A percentile compares a stretch with the other conserved stretches of the same genome.
These are phyloP conservation scores for Fusarium sororula DNA, from an alignment of 2,329 filamentous ascomycete genomes.

Conservation along the genomic window DNA sequence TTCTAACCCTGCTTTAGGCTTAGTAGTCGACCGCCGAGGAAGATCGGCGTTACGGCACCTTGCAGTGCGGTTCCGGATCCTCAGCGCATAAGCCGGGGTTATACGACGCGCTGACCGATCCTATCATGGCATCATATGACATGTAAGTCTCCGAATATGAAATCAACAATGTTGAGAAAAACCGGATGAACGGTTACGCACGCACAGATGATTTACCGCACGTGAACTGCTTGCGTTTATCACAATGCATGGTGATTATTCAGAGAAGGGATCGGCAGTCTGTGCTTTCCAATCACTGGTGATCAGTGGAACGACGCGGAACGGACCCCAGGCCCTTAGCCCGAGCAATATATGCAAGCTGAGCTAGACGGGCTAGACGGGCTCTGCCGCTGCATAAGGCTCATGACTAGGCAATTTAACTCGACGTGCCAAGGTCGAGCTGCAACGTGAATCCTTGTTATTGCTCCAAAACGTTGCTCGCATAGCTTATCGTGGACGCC, in stretches of 20 bases:
- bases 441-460: background rate
- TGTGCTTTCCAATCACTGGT: background rate
- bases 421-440: background rate
- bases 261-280: background rate
- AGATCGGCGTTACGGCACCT: conserved; percentile 4
- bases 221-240: background rate
- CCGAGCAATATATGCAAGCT: background rate
- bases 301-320: background rate
- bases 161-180: background rate
- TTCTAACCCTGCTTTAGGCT: too few relatives aligned
- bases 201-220: background rate
- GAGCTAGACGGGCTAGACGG: background rate
- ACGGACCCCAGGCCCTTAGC: background rate
- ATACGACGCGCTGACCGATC: background rate
- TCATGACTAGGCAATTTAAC: background rate
- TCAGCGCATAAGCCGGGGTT: background rate
- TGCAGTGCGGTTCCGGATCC: background rate
- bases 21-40: background rate
- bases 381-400: background rate
- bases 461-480: background rate
- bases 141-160: background rate
- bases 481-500: background rate
- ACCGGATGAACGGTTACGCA: background rate
- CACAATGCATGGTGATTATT: background rate
- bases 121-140: background rate